Conservation (phyloP, 2,329 filamentous ascomycete species). For the Nannizzia gypsea region DNA sequence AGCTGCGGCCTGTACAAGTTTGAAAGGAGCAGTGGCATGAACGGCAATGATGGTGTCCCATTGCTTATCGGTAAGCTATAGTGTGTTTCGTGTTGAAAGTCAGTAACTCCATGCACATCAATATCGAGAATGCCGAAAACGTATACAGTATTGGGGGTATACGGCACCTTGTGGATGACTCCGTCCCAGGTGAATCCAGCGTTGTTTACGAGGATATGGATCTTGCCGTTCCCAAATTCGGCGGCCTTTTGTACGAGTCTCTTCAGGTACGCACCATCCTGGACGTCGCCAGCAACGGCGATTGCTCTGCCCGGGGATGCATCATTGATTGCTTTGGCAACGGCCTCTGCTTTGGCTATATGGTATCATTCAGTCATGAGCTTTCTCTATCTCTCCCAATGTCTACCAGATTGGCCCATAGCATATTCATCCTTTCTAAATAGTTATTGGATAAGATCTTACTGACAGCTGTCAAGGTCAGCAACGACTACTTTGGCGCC, state of each 20-base stretch:
- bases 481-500: slow-evolving; percentile 74
- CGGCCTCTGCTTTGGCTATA: slow-evolving; percentile 54
- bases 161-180: slow-evolving; percentile 64
- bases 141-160: neutral
- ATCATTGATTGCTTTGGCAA: slow-evolving; percentile 58
- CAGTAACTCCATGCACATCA: neutral
- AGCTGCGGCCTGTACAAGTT: slow-evolving; percentile 64
- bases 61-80: slow-evolving; percentile 69
- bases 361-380: neutral
- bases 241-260: slow-evolving; percentile 62
- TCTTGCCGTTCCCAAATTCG: slow-evolving; percentile 73
- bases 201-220: slow-evolving; percentile 86
- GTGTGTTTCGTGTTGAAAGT: neutral
- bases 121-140: no score
- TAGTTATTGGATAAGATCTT: neutral
- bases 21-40: slow-evolving; percentile 77
- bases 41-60: slow-evolving; percentile 79
- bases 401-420: neutral
- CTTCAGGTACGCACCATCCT: slow-evolving; percentile 58
- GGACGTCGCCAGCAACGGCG: slow-evolving; percentile 64
- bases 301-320: slow-evolving; percentile 53
- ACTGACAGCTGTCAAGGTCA: slow-evolving; percentile 63
- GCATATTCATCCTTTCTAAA: neutral
- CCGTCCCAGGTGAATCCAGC: slow-evolving; percentile 89
- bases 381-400: neutral